Conservation (phyloP, 1,284 basidiomycete species). For the Boletellus deceptivus region DNA sequence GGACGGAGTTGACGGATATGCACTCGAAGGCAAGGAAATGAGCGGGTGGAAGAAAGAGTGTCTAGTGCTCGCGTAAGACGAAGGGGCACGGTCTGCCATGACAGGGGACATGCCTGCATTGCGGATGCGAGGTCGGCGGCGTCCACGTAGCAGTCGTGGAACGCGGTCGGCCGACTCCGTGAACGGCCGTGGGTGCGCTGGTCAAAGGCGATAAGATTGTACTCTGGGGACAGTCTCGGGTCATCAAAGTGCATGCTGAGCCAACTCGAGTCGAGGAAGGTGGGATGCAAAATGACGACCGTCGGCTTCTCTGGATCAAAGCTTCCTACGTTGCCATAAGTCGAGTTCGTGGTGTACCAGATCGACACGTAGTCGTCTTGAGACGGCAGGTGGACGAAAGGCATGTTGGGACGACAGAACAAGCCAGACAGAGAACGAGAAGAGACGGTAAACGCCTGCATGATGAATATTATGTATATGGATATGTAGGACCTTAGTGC, state of each 20-base stretch:
- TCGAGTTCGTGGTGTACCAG: constrained; percentile 65
- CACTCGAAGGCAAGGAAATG: constrained; percentile 68
- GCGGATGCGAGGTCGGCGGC: constrained; percentile 71
- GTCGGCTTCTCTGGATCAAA: constrained; percentile 65
- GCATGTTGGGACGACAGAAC: constrained; percentile 45
- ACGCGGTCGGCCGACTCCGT: constrained; percentile 47
- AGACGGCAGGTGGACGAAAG: constrained; percentile 64
- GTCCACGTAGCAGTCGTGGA: constrained; percentile 70
- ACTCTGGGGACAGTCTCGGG: constrained; percentile 52
- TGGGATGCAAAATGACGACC: constrained; percentile 63
- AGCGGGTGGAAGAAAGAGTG: constrained; percentile 59
- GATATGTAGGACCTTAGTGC: constrained; percentile 1
- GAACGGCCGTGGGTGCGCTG: constrained; percentile 67
- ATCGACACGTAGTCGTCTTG: constrained; percentile 65
- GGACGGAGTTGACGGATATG: constrained; percentile 49
- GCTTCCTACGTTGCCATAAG: constrained; percentile 52
- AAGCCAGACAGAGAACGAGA: constrained; percentile 5
- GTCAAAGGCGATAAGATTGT: constrained; percentile 73
- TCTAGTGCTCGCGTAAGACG: constrained; percentile 35
- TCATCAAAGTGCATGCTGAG: constrained; percentile 65
- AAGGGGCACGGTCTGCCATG: not conserved
- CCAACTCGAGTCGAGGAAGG: constrained; percentile 68
- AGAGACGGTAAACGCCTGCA: constrained; percentile 4
- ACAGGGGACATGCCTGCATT: constrained; percentile 47
- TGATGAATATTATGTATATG: constrained; percentile 13